Evolutionary conservation across 2,329 filamentous ascomycete species (phyloP).

Genomic region (Nemania bipapillata): DNA sequence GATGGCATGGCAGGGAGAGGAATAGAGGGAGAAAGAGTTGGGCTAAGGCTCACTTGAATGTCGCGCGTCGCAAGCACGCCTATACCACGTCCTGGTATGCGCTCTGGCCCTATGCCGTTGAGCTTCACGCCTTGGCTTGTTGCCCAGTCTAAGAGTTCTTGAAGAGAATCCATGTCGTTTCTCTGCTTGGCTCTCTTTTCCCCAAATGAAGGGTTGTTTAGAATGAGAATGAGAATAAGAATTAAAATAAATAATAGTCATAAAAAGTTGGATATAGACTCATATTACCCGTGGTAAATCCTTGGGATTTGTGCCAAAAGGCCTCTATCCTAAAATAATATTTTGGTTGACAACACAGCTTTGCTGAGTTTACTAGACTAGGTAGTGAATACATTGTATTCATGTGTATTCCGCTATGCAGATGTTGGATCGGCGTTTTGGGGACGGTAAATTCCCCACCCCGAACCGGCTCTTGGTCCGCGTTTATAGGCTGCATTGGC

Average conservation of each 20-base stretch:
- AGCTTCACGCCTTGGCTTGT: slow-evolving; percentile 71
- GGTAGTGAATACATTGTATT: too few species aligned
- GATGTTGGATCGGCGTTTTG: slow-evolving; percentile 27
- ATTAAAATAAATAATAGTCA: too few species aligned
- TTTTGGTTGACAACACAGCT: too few species aligned
- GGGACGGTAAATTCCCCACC: slow-evolving; percentile 26
- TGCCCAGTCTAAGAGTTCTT: slow-evolving; percentile 75
- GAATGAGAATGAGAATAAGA: too few species aligned
- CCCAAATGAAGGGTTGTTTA: too few species aligned
- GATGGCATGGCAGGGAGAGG: neutral
- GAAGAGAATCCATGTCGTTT: slow-evolving; percentile 45
- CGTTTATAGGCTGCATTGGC: slow-evolving; percentile 7
- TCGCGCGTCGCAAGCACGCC: slow-evolving; percentile 77
- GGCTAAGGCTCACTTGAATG: slow-evolving; percentile 66
- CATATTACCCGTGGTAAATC: too few species aligned
- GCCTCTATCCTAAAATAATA: too few species aligned
- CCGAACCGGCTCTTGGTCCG: slow-evolving; percentile 21
- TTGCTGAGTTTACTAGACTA: too few species aligned
- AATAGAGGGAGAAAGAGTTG: neutral
- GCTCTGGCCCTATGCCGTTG: slow-evolving; percentile 72
- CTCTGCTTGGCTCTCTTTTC: too few species aligned
- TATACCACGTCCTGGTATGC: slow-evolving; percentile 77
- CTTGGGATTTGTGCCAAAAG: too few species aligned
- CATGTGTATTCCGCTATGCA: slow-evolving; percentile 11
- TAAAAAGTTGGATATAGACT: too few species aligned